phyloP scores from a whole-genome alignment of 805 yeast species.

The Sporopachydermia lactativora region DNA sequence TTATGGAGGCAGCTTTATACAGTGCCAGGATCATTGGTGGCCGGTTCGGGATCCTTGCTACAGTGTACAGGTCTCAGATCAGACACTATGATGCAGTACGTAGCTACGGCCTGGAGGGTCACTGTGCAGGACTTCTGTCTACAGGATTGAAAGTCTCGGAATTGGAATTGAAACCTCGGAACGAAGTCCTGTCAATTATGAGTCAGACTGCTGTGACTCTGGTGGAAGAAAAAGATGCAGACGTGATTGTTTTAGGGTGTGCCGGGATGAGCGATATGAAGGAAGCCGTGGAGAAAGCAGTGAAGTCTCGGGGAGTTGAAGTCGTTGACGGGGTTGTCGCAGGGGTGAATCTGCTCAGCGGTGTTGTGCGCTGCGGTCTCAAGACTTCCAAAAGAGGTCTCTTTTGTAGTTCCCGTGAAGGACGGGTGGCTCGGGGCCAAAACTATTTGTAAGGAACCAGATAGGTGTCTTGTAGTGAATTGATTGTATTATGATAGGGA shows the following conservation, averaged over 20 bases:
- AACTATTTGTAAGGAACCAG: conserved; percentile 7
- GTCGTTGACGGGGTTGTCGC: conserved; percentile 17
- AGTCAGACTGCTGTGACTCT: conserved; percentile 13
- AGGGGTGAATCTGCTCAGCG: conserved; percentile 15
- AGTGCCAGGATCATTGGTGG: conserved; percentile 21
- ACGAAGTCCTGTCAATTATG: conserved; percentile 18
- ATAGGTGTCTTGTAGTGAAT: no score
- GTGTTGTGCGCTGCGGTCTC: conserved; percentile 13
- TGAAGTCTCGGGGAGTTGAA: conserved; percentile 10
- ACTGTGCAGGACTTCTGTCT: conserved; percentile 21
- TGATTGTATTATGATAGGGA: no score
- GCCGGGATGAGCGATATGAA: conserved; percentile 21
- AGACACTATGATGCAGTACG: conserved; percentile 20
- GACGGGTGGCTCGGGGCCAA: conserved; percentile 14
- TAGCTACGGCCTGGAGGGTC: conserved; percentile 17
- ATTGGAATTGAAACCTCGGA: conserved; percentile 19
- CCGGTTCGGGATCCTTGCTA: conserved; percentile 20
- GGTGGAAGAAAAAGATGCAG: conserved; percentile 18
- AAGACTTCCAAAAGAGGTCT: conserved; percentile 19
- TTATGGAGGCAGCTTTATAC: conserved; percentile 24
- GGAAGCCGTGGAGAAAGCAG: conserved; percentile 14
- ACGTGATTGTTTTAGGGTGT: conserved; percentile 19
- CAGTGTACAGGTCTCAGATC: conserved; percentile 18
- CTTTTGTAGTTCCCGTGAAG: conserved; percentile 13
- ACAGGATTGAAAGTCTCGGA: conserved; percentile 21